Base-by-base conservation (phyloP, 768 basidiomycete genomes). In the Lepiota brunneoincarnata region DNA sequence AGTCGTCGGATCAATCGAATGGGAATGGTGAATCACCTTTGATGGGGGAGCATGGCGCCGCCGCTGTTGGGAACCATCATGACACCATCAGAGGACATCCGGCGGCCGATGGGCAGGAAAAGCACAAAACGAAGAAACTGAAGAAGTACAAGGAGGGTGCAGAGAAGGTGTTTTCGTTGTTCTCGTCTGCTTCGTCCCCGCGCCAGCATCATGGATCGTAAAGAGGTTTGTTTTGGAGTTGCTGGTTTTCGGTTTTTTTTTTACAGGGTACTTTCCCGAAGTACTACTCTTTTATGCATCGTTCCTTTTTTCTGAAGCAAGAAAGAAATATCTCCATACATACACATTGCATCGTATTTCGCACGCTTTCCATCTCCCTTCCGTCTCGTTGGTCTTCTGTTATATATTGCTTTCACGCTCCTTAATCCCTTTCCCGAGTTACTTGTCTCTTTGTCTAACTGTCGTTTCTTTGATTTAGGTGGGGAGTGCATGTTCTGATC, bases 101-200 rank as follows among this genome's bases (percentile, higher is more conserved):
- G 23, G 64, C 64, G 7, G 55, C 54, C 4, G 76, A 78, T 47
- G 73, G 80, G 54, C 73, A 76, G n/a, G 79, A 84, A 62, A 85
- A 82, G 65, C 73, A 74, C 57, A 86, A 80, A 80, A 83, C 68
- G 63, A 89, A 82, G 75, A 91, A 87, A 69, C 67, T 90, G 69
- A 89, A 86, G 77, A 91, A 86, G 72, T 89, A 90, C 74, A 92
- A 91, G 72, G 86, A 91, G 64, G 87, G 86, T 57, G 89, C 91
- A 2, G 90, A 91, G 75, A 92, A 92, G 59, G 80, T 93, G 51
- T 77, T 93, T 54, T 89, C 89, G 28, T 73, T 93, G 58, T 92
- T 93, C 68, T 86, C 86, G 39, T 82, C 87, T 23, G 49, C 59
- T 23, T 42, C 23, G 15, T 54, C 53, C 7, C 86, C 87, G 56